Conservation (phyloP, 352 stramenopile species). For the Phytophthora chlamydospora region DNA sequence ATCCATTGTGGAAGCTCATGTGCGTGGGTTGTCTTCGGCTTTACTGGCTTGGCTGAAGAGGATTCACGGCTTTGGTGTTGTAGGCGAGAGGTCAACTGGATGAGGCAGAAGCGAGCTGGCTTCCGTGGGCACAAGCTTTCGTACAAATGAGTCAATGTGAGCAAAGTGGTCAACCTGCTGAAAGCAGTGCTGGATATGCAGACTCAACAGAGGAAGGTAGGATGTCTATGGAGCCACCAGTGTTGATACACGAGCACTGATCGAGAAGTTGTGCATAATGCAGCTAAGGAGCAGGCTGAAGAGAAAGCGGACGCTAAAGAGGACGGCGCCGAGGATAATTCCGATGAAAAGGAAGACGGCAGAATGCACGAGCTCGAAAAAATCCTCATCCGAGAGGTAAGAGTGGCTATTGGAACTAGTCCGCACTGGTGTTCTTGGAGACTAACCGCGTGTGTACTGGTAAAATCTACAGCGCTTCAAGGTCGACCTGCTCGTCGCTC, state of each 20-base stretch:
- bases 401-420: neutral
- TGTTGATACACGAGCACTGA: neutral
- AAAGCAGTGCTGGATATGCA: neutral
- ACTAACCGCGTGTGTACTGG: neutral
- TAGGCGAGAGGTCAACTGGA: constrained; percentile 58
- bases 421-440: neutral
- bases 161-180: constrained; percentile 3
- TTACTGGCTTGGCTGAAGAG: neutral
- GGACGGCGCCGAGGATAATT: constrained; percentile 3
- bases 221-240: no score
- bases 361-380: constrained; percentile 58
- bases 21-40: constrained; percentile 11
- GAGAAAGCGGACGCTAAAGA: constrained; percentile 23
- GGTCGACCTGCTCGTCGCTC: constrained; percentile 75
- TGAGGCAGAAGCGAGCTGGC: constrained; percentile 54
- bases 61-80: neutral
- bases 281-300: constrained; percentile 20
- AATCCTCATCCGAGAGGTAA: constrained; percentile 69
- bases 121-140: constrained; percentile 71
- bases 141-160: constrained; percentile 52
- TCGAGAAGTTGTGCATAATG: neutral
- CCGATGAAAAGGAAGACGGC: constrained; percentile 15
- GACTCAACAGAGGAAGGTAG: constrained; percentile 13
- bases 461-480: constrained; percentile 56
- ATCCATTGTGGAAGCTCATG: constrained; percentile 70